Conservation (phyloP, 176 grass and related monocot genomes). For the Pontederia paniculata region DNA sequence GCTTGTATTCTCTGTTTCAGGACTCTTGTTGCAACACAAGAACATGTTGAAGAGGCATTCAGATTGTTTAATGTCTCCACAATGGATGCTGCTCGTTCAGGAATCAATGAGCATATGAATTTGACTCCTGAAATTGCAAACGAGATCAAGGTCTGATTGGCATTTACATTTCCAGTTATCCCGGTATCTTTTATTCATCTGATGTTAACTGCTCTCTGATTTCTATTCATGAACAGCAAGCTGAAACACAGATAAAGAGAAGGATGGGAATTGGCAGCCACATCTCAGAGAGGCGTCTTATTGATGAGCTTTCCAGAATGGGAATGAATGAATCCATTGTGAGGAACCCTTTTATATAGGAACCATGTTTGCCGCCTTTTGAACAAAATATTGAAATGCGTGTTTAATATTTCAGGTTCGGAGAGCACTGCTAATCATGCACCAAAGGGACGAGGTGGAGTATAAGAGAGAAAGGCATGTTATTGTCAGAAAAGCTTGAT, state of each 20-base stretch:
- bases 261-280: conserved; percentile 96
- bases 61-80: conserved; percentile 89
- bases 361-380: too few species aligned
- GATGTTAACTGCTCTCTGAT: neutral
- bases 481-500: conserved; percentile 79
- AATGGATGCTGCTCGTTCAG: conserved; percentile 80
- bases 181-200: conserved; percentile 4
- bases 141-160: conserved; percentile 65
- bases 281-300: conserved; percentile 72
- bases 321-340: conserved; percentile 95
- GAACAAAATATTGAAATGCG: neutral
- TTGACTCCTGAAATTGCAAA: conserved; percentile 90
- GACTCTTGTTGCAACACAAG: conserved; percentile 76
- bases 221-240: conserved; percentile 45
- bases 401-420: conserved; percentile 47
- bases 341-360: conserved; percentile 10
- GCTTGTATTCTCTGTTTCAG: conserved; percentile 14
- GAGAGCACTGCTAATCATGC: conserved; percentile 96
- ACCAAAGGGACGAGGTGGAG: conserved; percentile 93
- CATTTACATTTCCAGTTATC: neutral
- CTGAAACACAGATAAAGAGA: conserved; percentile 85
- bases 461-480: conserved; percentile 87
- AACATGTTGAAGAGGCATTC: conserved; percentile 93
- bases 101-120: conserved; percentile 96
- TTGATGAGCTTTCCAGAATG: conserved; percentile 67